Conservation (phyloP, 768 basidiomycete species). For the Termitomyces sp. region DNA sequence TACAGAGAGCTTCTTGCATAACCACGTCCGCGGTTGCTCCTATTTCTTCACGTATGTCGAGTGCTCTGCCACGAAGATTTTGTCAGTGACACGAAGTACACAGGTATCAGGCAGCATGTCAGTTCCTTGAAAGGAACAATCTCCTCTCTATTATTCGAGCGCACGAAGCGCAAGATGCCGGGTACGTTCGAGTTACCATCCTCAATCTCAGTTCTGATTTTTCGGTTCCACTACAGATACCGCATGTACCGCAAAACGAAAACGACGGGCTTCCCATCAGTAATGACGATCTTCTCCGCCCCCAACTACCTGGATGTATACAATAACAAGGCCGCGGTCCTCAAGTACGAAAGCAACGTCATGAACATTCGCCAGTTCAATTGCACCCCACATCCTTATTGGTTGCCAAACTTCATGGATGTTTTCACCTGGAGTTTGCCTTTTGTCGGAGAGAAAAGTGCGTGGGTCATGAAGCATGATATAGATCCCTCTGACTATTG, state of each 20-base stretch:
- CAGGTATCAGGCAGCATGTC: constrained; percentile 94
- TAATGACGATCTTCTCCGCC: constrained; percentile 99
- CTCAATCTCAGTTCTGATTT: background rate
- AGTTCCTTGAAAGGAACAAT: constrained; percentile 97
- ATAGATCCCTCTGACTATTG: background rate
- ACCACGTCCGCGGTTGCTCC: constrained; percentile 94
- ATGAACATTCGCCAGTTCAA: constrained; percentile 99
- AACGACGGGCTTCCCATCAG: constrained; percentile 96
- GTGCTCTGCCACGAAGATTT: background rate
- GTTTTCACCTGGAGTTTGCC: constrained; percentile 99
- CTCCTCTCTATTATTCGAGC: constrained; percentile 95
- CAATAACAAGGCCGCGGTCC: constrained; percentile 97
- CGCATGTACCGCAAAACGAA: constrained; percentile 99
- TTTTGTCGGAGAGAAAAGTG: constrained; percentile 97
- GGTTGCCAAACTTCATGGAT: constrained; percentile 99
- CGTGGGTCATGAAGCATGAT: constrained; percentile 19
- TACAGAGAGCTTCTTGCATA: constrained; percentile 87
- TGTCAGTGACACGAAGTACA: constrained; percentile 6
- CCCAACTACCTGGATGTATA: constrained; percentile 99
- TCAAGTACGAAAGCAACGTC: constrained; percentile 98
- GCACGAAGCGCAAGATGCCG: constrained; percentile 98
- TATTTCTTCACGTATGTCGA: constrained; percentile 72
- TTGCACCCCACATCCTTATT: constrained; percentile 92
- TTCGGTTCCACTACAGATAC: constrained; percentile 47
- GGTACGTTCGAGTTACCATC: constrained; percentile 42